Evolutionary conservation across 2,329 filamentous ascomycete species (phyloP).

Genomic region (Cordyceps javanica): DNA sequence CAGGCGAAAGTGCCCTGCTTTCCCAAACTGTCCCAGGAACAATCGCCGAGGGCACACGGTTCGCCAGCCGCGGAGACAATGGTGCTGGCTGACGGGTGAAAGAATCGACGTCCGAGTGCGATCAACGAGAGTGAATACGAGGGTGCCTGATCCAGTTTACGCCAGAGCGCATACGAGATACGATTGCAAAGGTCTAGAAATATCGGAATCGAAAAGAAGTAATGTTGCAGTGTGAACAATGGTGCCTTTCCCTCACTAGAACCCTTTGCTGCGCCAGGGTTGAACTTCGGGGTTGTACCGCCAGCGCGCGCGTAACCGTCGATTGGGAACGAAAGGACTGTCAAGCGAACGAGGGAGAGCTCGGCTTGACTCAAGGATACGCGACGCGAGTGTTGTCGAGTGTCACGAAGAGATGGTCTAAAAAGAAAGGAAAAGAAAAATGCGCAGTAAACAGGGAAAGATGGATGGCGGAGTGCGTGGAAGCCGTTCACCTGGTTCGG

Average conservation of each 20-base stretch:
- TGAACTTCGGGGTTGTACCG: background rate
- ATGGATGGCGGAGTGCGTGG: background rate
- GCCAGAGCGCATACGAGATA: background rate
- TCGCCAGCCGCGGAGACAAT: background rate
- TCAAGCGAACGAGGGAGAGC: background rate
- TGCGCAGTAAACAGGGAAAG: background rate
- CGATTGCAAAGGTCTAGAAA: background rate
- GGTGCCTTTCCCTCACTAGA: background rate
- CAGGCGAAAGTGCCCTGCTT: background rate
- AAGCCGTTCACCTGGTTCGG: background rate
- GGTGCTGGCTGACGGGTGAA: background rate
- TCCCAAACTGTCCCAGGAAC: background rate
- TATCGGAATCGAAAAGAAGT: background rate
- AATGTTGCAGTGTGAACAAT: background rate
- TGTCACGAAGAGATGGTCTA: background rate
- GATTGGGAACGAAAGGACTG: slow-evolving; percentile 2
- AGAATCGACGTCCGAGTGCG: background rate
- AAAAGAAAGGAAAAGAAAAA: background rate
- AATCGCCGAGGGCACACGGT: background rate
- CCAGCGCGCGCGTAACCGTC: background rate
- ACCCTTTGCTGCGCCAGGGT: background rate
- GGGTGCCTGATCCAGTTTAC: background rate
- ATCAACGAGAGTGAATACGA: background rate
- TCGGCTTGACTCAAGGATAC: background rate
- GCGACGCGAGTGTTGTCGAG: background rate